Conservation (phyloP, 169 alveolate species). For the Cyclospora cayetanensis region DNA sequence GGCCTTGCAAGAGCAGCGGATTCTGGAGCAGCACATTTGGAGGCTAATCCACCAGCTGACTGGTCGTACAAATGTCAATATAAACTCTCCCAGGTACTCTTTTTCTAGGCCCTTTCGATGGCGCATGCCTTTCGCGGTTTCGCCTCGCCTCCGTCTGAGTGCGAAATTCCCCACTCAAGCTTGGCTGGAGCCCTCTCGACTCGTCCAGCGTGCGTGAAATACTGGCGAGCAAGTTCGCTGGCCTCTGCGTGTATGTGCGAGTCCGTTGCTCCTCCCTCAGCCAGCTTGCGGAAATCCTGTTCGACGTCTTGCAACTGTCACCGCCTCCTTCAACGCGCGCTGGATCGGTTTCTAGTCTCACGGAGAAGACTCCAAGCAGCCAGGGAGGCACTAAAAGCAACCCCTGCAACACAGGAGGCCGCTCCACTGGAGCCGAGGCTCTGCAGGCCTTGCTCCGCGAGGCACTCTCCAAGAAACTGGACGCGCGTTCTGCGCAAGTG, state of each 20-base stretch:
- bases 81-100: constrained; percentile 41
- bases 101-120: too few relatives aligned
- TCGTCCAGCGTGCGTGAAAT: too few relatives aligned
- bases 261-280: constrained; percentile 2
- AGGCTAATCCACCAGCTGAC: constrained; percentile 6
- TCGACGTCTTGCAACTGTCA: constrained; percentile 13
- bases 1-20: constrained; percentile 15
- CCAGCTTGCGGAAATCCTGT: constrained; percentile 29
- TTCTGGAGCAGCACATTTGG: background rate
- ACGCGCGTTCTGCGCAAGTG: background rate
- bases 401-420: background rate
- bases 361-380: background rate
- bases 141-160: too few relatives aligned
- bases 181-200: too few relatives aligned
- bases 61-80: background rate
- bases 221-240: too few relatives aligned
- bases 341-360: background rate
- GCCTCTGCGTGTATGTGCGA: too few relatives aligned
- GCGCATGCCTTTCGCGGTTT: too few relatives aligned
- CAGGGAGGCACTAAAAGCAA: constrained; percentile 13
- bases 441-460: constrained; percentile 48
- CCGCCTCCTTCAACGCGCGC: too few relatives aligned
- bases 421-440: constrained; percentile 33
- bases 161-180: too few relatives aligned
- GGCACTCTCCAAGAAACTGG: background rate